A percentile compares a stretch with the other conserved stretches of the same genome.
phyloP scores from a whole-genome alignment of 306 rosid species.

The Acacia crassicarpa region DNA sequence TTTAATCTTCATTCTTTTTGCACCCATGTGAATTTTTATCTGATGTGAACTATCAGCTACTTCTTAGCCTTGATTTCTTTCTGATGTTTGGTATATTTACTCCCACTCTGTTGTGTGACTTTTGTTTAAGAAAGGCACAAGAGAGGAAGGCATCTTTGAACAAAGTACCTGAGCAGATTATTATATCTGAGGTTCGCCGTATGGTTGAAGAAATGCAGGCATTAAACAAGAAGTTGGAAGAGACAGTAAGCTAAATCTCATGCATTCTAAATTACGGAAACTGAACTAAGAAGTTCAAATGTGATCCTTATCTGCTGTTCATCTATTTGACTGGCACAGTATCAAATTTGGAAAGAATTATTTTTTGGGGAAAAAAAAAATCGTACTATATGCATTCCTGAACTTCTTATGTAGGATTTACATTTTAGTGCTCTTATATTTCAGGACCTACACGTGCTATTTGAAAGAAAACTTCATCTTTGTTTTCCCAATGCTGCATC shows the following conservation, averaged over 20 bases:
- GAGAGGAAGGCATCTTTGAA: slow-evolving; percentile 72
- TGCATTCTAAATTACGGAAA: slow-evolving; percentile 21
- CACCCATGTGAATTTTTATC: neutral
- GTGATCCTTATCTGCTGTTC: neutral
- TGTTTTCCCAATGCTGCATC: neutral
- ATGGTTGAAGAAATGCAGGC: slow-evolving; percentile 93
- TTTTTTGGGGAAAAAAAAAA: neutral
- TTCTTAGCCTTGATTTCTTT: slow-evolving; percentile 8
- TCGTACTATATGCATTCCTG: neutral
- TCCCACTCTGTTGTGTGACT: slow-evolving; percentile 29
- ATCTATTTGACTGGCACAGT: neutral
- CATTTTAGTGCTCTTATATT: neutral
- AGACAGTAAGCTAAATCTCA: slow-evolving; percentile 60
- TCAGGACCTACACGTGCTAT: neutral
- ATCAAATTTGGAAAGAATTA: slow-evolving; percentile 3
- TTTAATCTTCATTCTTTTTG: neutral
- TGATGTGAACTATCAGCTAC: neutral
- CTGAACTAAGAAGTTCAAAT: slow-evolving; percentile 13
- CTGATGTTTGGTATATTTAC: slow-evolving; percentile 17
- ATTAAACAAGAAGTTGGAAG: slow-evolving; percentile 79
- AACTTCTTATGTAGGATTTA: neutral
- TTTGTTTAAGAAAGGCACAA: slow-evolving; percentile 50
- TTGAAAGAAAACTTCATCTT: neutral
- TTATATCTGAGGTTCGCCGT: slow-evolving; percentile 78
- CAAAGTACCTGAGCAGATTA: slow-evolving; percentile 81